Evolutionary conservation across 1,139 yeast species (phyloP), one percentile per base, ranked within the genome.

Genomic region (Tardiomyces depauwii): DNA sequence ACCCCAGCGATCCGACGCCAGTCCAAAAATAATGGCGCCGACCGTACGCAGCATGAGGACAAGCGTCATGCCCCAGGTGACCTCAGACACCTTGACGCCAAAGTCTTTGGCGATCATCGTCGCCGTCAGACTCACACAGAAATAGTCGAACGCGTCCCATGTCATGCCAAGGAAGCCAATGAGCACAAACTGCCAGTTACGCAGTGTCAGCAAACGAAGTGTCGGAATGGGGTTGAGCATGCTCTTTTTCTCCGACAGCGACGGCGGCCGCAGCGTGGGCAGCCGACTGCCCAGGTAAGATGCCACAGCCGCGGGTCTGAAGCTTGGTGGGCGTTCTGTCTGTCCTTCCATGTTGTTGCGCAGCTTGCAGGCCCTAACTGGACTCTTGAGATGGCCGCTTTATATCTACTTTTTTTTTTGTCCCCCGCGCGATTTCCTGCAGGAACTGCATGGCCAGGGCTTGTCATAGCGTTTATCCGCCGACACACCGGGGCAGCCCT

Each of bases 31-130:
- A 32, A 80, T 61, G 13, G 91, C 88, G 46, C 93, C 93, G n/a
- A 81, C 78, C 2, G 88, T 78, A 55, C 93, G 73, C 53, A 83
- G 68, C 89, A 84, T 82, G 47, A 83, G 72, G 41, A 83, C 93
- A 47, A 83, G 68, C 0, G 93, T 83, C 52, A 83, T 78, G 50
- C 89, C 91, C 89, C 91, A 83, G 4, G 89, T 77, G 51, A 83
- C 71, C 44, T 76, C 74, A 30, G 74, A 72, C 38, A 76, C 75
- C 13, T 68, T 54, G 30, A 67, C 72, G 49, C 68, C 68, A 48
- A 83, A 72, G 36, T 76, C 68, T 27, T 59, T 54, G 4, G 91
- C 86, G 45, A 83, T 71, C 9, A 63, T 66, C 1, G 77, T 53
- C 18, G 80, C 80, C 50, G 80, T 74, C 42, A 81, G 70, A 5